phyloP scores from a whole-genome alignment of 768 basidiomycete species.

The Mycena sanguinolenta region DNA sequence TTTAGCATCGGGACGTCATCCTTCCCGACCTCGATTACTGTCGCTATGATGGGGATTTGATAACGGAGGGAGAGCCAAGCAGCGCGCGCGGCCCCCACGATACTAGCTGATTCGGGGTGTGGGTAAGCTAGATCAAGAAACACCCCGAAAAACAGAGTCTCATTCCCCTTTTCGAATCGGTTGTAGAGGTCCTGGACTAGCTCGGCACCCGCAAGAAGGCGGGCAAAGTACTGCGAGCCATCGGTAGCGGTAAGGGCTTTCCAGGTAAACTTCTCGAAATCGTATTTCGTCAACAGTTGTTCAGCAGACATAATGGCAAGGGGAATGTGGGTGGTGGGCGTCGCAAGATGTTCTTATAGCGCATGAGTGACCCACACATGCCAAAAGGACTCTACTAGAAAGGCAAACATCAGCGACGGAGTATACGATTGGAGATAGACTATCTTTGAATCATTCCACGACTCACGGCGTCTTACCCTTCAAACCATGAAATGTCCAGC shows the following conservation, averaged over 20 bases:
- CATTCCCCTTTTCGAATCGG: conserved; percentile 40
- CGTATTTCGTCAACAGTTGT: conserved; percentile 28
- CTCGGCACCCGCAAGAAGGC: conserved; percentile 39
- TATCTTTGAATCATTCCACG: too few species aligned
- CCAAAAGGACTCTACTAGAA: too few species aligned
- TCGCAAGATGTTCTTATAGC: too few species aligned
- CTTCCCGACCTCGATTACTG: conserved; percentile 31
- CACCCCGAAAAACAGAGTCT: conserved; percentile 40
- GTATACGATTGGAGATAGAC: too few species aligned
- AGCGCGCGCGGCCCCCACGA: conserved; percentile 15
- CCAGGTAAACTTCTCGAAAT: conserved; percentile 35
- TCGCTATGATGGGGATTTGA: conserved; percentile 40
- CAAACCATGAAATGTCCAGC: too few species aligned
- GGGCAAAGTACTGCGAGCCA: conserved; percentile 1
- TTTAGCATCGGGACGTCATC: conserved; percentile 13
- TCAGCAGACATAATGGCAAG: conserved; percentile 23
- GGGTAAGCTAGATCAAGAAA: conserved; percentile 18
- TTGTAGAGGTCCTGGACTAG: conserved; percentile 37
- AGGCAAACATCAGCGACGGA: too few species aligned
- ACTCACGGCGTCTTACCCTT: too few species aligned
- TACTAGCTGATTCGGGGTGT: conserved; percentile 7
- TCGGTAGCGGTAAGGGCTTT: background rate
- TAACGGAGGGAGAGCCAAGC: conserved; percentile 39
- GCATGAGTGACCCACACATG: too few species aligned
- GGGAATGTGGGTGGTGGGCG: too few species aligned